Evolutionary conservation across 2,329 filamentous ascomycete genomes (phyloP).

Genomic region (Scopulariopsis brevicaulis): DNA sequence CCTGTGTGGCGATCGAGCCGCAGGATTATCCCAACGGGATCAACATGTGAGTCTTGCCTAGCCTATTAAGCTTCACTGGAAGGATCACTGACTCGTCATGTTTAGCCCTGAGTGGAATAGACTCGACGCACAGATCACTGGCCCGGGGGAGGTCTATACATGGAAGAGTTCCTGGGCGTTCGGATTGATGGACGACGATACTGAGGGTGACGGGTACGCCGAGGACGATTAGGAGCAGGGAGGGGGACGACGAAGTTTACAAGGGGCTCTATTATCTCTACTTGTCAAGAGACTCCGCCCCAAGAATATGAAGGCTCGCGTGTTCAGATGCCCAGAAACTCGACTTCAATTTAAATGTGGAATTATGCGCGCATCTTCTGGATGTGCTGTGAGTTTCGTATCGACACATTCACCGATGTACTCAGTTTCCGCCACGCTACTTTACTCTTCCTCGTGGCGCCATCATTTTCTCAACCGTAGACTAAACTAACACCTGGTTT

Average conservation of each 20-base stretch:
- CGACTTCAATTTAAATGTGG: no score
- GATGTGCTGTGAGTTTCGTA: no score
- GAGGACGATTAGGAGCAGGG: background rate
- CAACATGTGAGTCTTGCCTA: conserved; percentile 28
- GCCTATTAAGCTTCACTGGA: background rate
- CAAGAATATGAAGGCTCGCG: no score
- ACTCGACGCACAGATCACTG: conserved; percentile 25
- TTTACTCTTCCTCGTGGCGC: no score
- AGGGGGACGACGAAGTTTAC: background rate
- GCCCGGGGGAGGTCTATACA: conserved; percentile 25
- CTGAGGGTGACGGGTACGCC: background rate
- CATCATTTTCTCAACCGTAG: no score
- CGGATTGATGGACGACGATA: conserved; percentile 9
- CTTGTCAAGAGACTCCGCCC: background rate
- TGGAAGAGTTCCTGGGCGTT: conserved; percentile 35
- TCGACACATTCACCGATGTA: no score
- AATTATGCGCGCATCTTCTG: no score
- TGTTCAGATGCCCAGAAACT: no score
- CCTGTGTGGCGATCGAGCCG: conserved; percentile 65
- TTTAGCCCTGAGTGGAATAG: conserved; percentile 31
- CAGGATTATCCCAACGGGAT: conserved; percentile 71
- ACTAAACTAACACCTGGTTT: no score
- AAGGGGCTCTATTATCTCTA: background rate
- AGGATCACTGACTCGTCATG: conserved; percentile 8
- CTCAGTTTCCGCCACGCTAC: no score